phyloP scores from a whole-genome alignment of 2,329 filamentous ascomycete genomes.

The Fusarium nelsonii region DNA sequence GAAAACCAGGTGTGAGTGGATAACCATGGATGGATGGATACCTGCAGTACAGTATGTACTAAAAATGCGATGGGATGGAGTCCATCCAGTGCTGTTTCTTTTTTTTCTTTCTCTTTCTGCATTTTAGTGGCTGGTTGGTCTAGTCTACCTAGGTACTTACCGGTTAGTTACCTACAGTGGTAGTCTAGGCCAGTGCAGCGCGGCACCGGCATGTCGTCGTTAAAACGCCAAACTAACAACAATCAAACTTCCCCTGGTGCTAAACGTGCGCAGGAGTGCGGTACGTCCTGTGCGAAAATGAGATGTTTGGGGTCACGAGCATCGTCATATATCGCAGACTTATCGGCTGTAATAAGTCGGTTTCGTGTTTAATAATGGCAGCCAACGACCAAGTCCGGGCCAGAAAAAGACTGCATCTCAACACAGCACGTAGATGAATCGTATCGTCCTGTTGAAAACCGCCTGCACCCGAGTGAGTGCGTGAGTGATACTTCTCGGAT shows the following conservation, averaged over 20 bases:
- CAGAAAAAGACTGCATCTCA: too few species aligned
- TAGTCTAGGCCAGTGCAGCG: conserved; percentile 27
- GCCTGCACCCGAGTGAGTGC: background rate
- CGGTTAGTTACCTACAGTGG: conserved; percentile 17
- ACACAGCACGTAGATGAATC: background rate
- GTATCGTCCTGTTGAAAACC: conserved; percentile 4
- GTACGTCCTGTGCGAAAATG: conserved; percentile 31
- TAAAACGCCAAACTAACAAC: conserved; percentile 22
- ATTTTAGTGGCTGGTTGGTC: background rate
- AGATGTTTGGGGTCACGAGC: conserved; percentile 12
- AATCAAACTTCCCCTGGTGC: conserved; percentile 32
- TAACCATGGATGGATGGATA: too few species aligned
- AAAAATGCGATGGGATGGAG: too few species aligned
- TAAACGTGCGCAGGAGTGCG: conserved; percentile 12
- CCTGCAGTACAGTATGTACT: too few species aligned
- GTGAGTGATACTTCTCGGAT: conserved; percentile 1
- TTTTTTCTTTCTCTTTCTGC: too few species aligned
- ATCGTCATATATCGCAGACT: conserved; percentile 10
- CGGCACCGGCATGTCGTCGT: conserved; percentile 30
- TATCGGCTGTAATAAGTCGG: conserved; percentile 16
- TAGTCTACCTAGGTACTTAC: background rate
- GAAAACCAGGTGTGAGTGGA: conserved; percentile 14
- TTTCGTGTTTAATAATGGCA: conserved; percentile 10
- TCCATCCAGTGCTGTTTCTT: too few species aligned
- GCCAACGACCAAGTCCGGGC: background rate